phyloP scores from a whole-genome alignment of 306 rosid species.

The barrel medic (Medicago truncatula) region MtrunA17r5.0-ANR NC_053047.1:32701001-32701500 shows the following conservation, averaged over 20 bases:
- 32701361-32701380: no score
- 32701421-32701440: no score
- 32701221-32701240: slow-evolving; percentile 51
- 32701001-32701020: slow-evolving; percentile 54
- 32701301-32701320: no score
- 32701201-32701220: slow-evolving; percentile 64
- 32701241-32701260: slow-evolving; percentile 41
- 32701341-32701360: no score
- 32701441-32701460: no score
- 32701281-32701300: no score
- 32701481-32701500: no score
- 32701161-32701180: slow-evolving; percentile 46
- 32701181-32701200: slow-evolving; percentile 51
- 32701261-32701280: neutral
- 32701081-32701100: slow-evolving; percentile 60
- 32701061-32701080: slow-evolving; percentile 48
- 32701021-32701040: slow-evolving; percentile 51
- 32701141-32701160: slow-evolving; percentile 52
- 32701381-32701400: no score
- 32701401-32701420: no score
- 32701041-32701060: slow-evolving; percentile 53
- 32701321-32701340: no score
- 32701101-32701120: slow-evolving; percentile 58
- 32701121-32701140: slow-evolving; percentile 55
- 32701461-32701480: no score